A percentile compares a stretch with the other conserved stretches of the same genome.
Evolutionary conservation across 257 asterid genomes (phyloP).

Genomic region (Ligustrum vulgare): DNA sequence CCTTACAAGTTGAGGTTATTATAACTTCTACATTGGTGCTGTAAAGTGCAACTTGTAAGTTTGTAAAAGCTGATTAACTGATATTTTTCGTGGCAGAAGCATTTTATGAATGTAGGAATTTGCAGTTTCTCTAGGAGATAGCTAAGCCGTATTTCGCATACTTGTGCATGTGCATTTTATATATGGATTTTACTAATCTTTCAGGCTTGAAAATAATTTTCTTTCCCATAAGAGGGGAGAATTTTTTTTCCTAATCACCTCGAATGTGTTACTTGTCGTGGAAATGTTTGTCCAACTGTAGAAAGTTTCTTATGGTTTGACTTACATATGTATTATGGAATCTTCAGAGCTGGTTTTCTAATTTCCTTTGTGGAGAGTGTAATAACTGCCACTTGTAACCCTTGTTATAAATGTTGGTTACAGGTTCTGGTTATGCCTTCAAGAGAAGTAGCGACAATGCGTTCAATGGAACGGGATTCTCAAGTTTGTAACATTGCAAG

Average conservation of each 20-base stretch:
- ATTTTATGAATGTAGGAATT: neutral
- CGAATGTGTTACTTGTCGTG: neutral
- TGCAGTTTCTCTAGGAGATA: neutral
- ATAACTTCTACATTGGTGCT: neutral
- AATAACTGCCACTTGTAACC: neutral
- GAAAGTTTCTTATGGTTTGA: neutral
- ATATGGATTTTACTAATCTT: neutral
- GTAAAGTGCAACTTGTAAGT: neutral
- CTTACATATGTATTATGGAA: neutral
- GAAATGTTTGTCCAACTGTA: neutral
- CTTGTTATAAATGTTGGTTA: neutral
- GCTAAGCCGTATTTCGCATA: neutral
- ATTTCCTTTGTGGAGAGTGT: neutral
- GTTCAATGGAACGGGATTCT: conserved; percentile 71
- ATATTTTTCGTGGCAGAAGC: neutral
- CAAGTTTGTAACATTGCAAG: conserved; percentile 61
- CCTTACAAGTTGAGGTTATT: neutral
- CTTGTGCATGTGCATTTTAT: neutral
- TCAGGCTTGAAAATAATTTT: neutral
- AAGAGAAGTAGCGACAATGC: conserved; percentile 61
- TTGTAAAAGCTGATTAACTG: neutral
- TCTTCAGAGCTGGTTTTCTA: neutral
- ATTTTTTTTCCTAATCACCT: neutral
- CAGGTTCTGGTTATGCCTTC: conserved; percentile 93
- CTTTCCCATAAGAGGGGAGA: neutral